phyloP scores from a whole-genome alignment of 2,329 filamentous ascomycete species.

The Teratosphaeria pseudoeucalypti region DNA sequence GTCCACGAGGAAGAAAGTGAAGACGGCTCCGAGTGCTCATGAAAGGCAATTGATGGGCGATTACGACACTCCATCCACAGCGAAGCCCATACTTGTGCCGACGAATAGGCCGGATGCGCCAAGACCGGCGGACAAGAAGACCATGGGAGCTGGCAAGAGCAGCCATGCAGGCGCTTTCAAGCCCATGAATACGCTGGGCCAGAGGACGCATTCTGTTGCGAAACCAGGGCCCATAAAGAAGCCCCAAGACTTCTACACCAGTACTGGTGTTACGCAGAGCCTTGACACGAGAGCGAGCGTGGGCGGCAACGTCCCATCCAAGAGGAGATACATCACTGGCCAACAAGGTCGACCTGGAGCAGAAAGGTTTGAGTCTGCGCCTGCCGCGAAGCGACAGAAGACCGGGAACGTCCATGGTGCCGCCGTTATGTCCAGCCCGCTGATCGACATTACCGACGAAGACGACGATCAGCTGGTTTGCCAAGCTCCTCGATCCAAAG shows the following conservation, averaged over 20 bases:
- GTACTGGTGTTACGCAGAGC: neutral
- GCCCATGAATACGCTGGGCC: constrained; percentile 1
- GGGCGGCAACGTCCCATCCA: neutral
- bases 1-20: neutral
- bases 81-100: neutral
- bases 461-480: neutral
- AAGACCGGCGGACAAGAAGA: neutral
- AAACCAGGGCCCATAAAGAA: neutral
- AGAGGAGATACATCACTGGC: neutral
- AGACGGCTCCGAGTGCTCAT: neutral
- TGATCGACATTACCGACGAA: constrained; percentile 1
- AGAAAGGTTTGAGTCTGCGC: neutral
- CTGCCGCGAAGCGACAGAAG: constrained; percentile 1
- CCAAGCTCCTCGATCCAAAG: neutral
- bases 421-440: neutral
- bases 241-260: neutral
- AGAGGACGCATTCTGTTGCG: neutral
- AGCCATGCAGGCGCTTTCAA: neutral
- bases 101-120: neutral
- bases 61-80: neutral
- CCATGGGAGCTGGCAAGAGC: neutral
- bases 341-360: neutral
- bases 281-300: neutral
- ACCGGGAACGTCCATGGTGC: neutral
- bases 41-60: neutral